Percentiles rank a stretch among this genome's conserved stretches.
Evolutionary conservation across 2,329 filamentous ascomycete genomes (phyloP).

Genomic region (Cladophialophora bantiana): DNA sequence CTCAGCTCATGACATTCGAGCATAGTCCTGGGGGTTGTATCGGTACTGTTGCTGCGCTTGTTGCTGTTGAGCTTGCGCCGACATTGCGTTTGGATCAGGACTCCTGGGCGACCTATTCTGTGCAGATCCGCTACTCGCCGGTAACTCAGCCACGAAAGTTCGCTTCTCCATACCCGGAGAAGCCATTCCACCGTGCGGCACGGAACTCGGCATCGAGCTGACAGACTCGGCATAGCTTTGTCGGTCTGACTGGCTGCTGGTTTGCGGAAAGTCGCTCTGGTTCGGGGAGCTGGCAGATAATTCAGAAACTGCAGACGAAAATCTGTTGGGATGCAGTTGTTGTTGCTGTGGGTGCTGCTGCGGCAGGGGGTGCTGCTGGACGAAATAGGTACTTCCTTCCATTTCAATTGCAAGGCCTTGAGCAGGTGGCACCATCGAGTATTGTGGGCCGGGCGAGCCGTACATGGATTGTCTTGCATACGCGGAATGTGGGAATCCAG

Average conservation of each 20-base stretch:
- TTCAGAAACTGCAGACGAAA: conserved; percentile 32
- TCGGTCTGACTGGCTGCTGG: conserved; percentile 29
- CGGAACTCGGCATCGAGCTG: conserved; percentile 31
- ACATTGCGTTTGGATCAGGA: conserved; percentile 27
- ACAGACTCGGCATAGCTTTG: conserved; percentile 35
- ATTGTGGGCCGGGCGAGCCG: conserved; percentile 9
- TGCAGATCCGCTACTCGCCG: conserved; percentile 12
- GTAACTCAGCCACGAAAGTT: conserved; percentile 33
- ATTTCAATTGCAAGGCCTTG: conserved; percentile 40
- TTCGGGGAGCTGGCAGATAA: conserved; percentile 31
- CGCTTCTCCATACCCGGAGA: conserved; percentile 33
- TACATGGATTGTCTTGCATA: conserved; percentile 32
- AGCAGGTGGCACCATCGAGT: conserved; percentile 12
- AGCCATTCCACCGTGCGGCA: conserved; percentile 23
- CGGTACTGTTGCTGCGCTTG: conserved; percentile 27
- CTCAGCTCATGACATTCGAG: conserved; percentile 27
- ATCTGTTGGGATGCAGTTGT: conserved; percentile 28
- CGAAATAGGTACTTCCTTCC: conserved; percentile 35
- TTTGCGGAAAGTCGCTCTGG: conserved; percentile 26
- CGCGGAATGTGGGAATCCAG: conserved; percentile 22
- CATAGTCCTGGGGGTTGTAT: conserved; percentile 37
- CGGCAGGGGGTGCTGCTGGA: conserved; percentile 2
- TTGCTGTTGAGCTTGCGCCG: conserved; percentile 25
- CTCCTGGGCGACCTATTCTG: conserved; percentile 25
- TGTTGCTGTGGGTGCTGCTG: conserved; percentile 9